Evolutionary conservation across 306 rosid genomes (phyloP), one percentile per base, ranked within the genome.

Genomic region (Corylus americana): DNA sequence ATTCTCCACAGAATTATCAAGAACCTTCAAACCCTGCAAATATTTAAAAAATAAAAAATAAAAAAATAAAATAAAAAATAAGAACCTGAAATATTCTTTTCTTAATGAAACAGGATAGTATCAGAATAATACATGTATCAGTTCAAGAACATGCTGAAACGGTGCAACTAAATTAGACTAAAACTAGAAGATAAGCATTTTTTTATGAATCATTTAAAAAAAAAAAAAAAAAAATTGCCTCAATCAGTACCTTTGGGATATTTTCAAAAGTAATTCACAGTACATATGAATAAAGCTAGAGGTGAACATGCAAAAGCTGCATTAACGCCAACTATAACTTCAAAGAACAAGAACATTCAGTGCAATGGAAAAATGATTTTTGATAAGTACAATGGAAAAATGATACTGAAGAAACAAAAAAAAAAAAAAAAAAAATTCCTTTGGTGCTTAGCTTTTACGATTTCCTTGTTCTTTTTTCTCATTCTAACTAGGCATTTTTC

Each of bases 1-100:
- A 86, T 87, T 96, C 88, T 96, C 98, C 83, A 96, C 90, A 37
- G 99, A 95, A 83, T 78, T 88, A 86, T 95, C 99, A 74, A 95
- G 84, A 78, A 79, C 98, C 87, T 91, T 93, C 85, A 95, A 76
- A 73, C 96, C 88, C 99, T 95, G 85, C 69, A 82, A 16, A 74
- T 71, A 77, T 69, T 42, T 42, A 5, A 42, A 42, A 5, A 42
- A 29, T 29, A 29, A 29, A 29, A 29, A 29, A 29, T 29, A 1
- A 29, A 29, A 29, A 29, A 29, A 29, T 29, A 29, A 29, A 29
- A 1, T 1, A 29, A 31, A 5, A 42, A 48, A 49, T 8, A 80
- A 71, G 71, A 75, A 20, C 49, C 29, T 37, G 50, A 69, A 71
- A 75, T 69, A 77, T 58, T 13, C 55, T 4, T 71, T 58, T 17